Evolutionary conservation across 2,329 filamentous ascomycete species (phyloP).

Genomic region (Aspergillus luchuensis): DNA sequence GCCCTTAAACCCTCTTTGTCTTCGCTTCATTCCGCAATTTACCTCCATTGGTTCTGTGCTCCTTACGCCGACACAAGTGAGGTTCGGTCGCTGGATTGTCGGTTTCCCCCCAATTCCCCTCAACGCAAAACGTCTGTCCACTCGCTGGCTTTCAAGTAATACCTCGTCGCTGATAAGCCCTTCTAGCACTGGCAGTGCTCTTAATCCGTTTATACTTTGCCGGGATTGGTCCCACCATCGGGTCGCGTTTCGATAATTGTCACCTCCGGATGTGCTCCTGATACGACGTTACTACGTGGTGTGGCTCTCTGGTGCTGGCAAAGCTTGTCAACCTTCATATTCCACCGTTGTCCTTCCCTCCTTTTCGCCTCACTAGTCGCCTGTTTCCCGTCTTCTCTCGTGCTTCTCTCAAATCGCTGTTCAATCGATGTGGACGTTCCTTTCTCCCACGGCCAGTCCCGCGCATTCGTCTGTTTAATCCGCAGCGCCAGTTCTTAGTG

Average conservation of each 20-base stretch:
- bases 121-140: neutral
- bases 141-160: neutral
- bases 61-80: neutral
- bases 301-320: neutral
- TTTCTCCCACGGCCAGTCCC: neutral
- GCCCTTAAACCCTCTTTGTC: neutral
- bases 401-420: neutral
- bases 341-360: neutral
- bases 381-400: neutral
- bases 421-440: conserved; percentile 1
- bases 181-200: neutral
- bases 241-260: neutral
- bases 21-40: conserved; percentile 1
- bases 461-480: neutral
- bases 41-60: neutral
- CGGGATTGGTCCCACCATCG: neutral
- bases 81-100: neutral
- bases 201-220: neutral
- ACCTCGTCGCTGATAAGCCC: neutral
- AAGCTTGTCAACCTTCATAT: neutral
- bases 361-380: neutral
- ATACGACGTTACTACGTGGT: conserved; percentile 1
- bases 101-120: neutral
- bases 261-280: conserved; percentile 4
- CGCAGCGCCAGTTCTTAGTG: neutral